A percentile compares a stretch with the other conserved stretches of the same genome.
Conservation (phyloP, 257 asterid genomes). For the Catharanthus roseus region DNA sequence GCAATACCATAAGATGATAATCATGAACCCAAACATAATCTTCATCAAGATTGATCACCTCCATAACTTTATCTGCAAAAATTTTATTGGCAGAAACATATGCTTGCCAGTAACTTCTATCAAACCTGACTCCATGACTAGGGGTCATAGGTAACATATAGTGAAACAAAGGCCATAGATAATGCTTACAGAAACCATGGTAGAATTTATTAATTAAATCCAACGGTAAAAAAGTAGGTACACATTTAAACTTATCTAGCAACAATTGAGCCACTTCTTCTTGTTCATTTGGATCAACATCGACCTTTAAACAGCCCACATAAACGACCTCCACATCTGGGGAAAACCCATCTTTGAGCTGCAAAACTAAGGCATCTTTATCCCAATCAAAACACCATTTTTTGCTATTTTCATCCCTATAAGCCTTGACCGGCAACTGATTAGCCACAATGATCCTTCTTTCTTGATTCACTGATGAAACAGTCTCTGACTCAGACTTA, state of each 20-base stretch:
- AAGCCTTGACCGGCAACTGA: conserved; percentile 63
- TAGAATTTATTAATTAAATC: conserved; percentile 55
- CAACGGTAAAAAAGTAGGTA: conserved; percentile 62
- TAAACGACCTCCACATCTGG: conserved; percentile 53
- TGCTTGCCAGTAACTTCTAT: conserved; percentile 60
- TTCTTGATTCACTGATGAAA: conserved; percentile 32
- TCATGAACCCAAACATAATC: conserved; percentile 89
- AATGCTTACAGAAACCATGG: conserved; percentile 82
- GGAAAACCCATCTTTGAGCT: conserved; percentile 64
- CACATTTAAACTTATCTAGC: conserved; percentile 62
- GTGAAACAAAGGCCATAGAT: conserved; percentile 80
- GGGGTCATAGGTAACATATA: conserved; percentile 74
- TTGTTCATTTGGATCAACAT: conserved; percentile 54
- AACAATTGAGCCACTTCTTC: conserved; percentile 67
- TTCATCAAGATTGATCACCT: conserved; percentile 66
- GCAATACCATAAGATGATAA: conserved; percentile 78
- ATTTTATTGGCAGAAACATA: conserved; percentile 75
- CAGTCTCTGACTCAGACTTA: conserved; percentile 28
- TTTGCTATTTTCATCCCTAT: conserved; percentile 13
- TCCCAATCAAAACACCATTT: conserved; percentile 82
- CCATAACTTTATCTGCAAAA: conserved; percentile 81
- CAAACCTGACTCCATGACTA: conserved; percentile 65
- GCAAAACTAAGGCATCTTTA: conserved; percentile 54
- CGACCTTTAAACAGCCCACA: conserved; percentile 61
- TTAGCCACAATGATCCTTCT: conserved; percentile 69